Evolutionary conservation across 306 rosid species (phyloP).

Genomic region (Pterocarpus santalinus): DNA sequence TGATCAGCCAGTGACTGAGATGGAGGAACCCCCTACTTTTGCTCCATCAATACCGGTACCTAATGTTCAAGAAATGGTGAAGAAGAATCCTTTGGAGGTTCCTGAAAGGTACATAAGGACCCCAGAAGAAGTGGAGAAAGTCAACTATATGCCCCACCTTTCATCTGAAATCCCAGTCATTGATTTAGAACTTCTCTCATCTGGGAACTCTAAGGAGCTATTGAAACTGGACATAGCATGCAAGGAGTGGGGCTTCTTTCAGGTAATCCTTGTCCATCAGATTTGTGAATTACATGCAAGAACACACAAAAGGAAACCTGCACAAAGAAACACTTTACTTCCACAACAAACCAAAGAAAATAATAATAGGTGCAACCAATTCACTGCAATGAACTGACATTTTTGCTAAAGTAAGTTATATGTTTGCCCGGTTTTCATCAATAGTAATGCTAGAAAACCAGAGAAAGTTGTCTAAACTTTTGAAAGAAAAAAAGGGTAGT

Average conservation of each 20-base stretch:
- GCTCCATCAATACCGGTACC: conserved; percentile 49
- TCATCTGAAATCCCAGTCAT: conserved; percentile 52
- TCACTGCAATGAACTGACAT: neutral
- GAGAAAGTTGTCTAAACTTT: too few relatives aligned
- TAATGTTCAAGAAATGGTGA: conserved; percentile 63
- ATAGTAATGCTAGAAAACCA: neutral
- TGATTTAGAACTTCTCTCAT: conserved; percentile 52
- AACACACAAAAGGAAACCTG: neutral
- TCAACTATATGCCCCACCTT: conserved; percentile 35
- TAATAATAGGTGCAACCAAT: neutral
- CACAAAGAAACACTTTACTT: neutral
- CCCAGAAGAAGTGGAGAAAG: conserved; percentile 38
- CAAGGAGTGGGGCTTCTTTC: conserved; percentile 62
- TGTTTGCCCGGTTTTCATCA: neutral
- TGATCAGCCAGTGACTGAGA: neutral
- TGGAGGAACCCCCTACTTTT: conserved; percentile 35
- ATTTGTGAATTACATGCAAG: neutral
- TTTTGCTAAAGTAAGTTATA: neutral
- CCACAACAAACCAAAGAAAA: neutral
- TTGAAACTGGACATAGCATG: conserved; percentile 53
- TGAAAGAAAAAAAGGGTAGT: too few relatives aligned
- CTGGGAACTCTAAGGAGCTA: conserved; percentile 49
- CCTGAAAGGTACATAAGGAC: conserved; percentile 49
- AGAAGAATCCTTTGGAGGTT: conserved; percentile 44
- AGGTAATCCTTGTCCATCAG: conserved; percentile 23